Conservation (phyloP, 2,329 filamentous ascomycete species). For the Apiospora arundinis region DNA sequence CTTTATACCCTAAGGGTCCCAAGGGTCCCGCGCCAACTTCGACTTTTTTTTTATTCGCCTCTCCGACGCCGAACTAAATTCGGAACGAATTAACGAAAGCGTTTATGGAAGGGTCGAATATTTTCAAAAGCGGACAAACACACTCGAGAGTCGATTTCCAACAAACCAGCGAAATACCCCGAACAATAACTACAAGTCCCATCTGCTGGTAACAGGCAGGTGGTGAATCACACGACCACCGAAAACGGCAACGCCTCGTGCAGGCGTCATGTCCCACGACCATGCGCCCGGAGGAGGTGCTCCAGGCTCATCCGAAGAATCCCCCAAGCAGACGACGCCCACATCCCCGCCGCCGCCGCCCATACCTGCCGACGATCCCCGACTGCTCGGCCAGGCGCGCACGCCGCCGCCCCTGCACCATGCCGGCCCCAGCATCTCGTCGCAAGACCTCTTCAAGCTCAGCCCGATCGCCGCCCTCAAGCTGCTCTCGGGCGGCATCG, state of each 20-base stretch:
- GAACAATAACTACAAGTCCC: neutral
- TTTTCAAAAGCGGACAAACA: neutral
- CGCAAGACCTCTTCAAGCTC: conserved; percentile 75
- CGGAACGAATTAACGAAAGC: neutral
- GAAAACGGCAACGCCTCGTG: neutral
- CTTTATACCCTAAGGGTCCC: neutral
- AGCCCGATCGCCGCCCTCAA: conserved; percentile 77
- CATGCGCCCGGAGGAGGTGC: neutral
- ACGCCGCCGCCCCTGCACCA: conserved; percentile 51
- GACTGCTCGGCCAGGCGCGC: conserved; percentile 39
- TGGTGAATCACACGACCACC: neutral
- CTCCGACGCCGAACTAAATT: neutral
- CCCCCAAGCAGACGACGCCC: conserved; percentile 34
- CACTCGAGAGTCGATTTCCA: neutral
- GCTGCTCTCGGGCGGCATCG: conserved; percentile 75
- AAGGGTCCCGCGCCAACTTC: neutral
- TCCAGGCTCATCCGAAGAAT: neutral
- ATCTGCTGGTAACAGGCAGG: conserved; percentile 17
- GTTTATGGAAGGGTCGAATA: neutral
- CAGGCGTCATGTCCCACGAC: conserved; percentile 20
- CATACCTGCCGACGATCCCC: conserved; percentile 45
- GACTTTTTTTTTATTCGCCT: neutral
- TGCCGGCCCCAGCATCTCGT: conserved; percentile 44
- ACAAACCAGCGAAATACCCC: neutral
- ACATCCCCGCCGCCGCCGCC: conserved; percentile 46